Conservation (phyloP, 148 eudicot species). For the Talinum fruticosum region DNA sequence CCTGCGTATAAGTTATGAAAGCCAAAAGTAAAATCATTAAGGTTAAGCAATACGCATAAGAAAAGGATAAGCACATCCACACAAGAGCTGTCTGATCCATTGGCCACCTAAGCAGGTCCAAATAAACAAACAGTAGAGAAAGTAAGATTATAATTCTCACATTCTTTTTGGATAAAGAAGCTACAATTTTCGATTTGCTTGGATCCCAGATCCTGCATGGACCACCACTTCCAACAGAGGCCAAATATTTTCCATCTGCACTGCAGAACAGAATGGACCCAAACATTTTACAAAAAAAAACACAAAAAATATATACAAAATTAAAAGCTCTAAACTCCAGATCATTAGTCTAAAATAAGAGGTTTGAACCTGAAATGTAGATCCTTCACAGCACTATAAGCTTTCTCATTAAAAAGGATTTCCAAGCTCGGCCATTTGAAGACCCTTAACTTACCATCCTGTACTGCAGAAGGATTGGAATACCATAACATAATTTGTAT, state of each 20-base stretch:
- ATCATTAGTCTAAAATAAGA: background rate
- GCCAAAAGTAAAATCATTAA: conserved; percentile 4
- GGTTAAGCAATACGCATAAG: background rate
- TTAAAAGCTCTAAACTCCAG: background rate
- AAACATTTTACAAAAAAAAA: background rate
- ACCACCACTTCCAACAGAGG: background rate
- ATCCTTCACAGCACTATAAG: conserved; percentile 73
- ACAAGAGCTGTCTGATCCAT: background rate
- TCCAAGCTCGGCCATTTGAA: conserved; percentile 98
- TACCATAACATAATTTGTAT: conserved; percentile 27
- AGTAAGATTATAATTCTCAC: background rate
- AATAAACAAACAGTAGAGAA: background rate
- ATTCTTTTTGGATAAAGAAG: conserved; percentile 2
- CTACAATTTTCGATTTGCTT: background rate
- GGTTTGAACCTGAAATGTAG: conserved; percentile 73
- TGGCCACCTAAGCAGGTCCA: background rate
- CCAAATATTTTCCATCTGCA: background rate
- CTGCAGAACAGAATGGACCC: background rate
- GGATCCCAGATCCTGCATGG: conserved; percentile 8
- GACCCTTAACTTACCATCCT: conserved; percentile 93
- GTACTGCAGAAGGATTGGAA: conserved; percentile 57
- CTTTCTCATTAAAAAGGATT: conserved; percentile 46
- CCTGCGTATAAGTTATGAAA: conserved; percentile 39
- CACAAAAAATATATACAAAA: background rate
- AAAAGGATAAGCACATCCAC: background rate